These are phyloP conservation scores for Saraca asoca DNA, from an alignment of 331 rosid genomes.

Conservation along the genomic window DNA sequence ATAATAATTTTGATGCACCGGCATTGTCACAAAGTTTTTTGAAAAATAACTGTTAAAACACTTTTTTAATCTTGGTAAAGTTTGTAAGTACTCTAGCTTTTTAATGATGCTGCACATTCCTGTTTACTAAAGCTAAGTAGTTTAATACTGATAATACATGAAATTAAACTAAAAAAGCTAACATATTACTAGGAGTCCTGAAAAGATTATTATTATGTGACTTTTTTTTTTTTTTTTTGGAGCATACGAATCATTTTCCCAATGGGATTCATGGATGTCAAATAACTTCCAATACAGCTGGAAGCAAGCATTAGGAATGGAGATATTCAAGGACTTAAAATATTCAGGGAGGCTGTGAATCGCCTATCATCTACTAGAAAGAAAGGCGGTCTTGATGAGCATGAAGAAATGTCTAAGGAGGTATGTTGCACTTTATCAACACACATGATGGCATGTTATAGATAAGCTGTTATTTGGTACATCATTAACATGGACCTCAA, in stretches of 20 bases:
- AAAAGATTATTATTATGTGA: background rate
- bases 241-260: too few relatives aligned
- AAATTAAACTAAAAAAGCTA: background rate
- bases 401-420: conserved; percentile 47
- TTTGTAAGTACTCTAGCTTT: too few relatives aligned
- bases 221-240: background rate
- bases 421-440: conserved; percentile 33
- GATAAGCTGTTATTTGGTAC: conserved; percentile 11
- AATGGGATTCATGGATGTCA: too few relatives aligned
- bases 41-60: too few relatives aligned
- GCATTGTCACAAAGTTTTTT: too few relatives aligned
- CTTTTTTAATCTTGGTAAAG: too few relatives aligned
- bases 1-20: too few relatives aligned
- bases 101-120: too few relatives aligned
- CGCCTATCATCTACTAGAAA: conserved; percentile 38
- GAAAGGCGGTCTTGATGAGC: conserved; percentile 38
- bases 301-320: conserved; percentile 88
- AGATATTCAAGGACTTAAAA: conserved; percentile 70
- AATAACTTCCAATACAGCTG: conserved; percentile 46
- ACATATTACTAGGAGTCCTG: background rate
- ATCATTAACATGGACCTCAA: conserved; percentile 25
- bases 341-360: conserved; percentile 54
- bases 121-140: too few relatives aligned
- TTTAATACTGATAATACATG: too few relatives aligned
- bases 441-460: background rate